These are phyloP conservation scores for Verticillium alfalfae DNA, from an alignment of 2,329 filamentous ascomycete genomes.

Conservation along the genomic window DNA sequence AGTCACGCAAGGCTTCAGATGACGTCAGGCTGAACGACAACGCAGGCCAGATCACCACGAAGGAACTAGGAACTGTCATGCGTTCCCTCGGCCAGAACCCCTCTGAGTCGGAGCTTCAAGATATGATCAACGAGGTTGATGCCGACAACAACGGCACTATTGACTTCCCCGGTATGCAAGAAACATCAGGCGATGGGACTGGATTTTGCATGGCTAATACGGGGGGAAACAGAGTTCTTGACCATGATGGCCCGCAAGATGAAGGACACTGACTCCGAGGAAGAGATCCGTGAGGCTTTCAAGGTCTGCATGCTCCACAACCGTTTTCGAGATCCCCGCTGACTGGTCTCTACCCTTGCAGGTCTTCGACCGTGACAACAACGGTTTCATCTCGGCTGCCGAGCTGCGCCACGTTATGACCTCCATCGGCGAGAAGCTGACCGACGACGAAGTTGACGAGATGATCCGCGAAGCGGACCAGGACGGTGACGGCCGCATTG, in stretches of 20 bases:
- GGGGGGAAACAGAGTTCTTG: slow-evolving; percentile 64
- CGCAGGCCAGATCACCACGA: slow-evolving; percentile 83
- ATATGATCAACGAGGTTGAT: slow-evolving; percentile 93
- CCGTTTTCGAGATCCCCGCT: slow-evolving; percentile 11
- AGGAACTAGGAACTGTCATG: slow-evolving; percentile 87
- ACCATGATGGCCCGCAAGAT: slow-evolving; percentile 95
- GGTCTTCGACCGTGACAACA: slow-evolving; percentile 86
- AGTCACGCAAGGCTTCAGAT: neutral
- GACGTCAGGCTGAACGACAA: slow-evolving; percentile 16
- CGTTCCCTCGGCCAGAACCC: slow-evolving; percentile 85
- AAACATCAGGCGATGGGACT: neutral
- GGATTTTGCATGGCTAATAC: slow-evolving; percentile 16
- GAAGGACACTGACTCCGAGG: slow-evolving; percentile 89
- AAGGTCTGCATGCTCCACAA: slow-evolving; percentile 51
- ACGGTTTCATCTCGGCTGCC: slow-evolving; percentile 84
- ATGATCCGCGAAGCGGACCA: slow-evolving; percentile 91
- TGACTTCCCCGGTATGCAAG: slow-evolving; percentile 77
- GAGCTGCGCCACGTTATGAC: slow-evolving; percentile 90
- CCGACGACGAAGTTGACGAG: slow-evolving; percentile 85
- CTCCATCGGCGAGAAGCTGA: slow-evolving; percentile 86
- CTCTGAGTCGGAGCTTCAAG: slow-evolving; percentile 83
- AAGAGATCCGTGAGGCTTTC: slow-evolving; percentile 86
- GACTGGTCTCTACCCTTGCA: slow-evolving; percentile 16
- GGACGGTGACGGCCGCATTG: slow-evolving; percentile 82
- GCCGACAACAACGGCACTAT: slow-evolving; percentile 91